These are phyloP conservation scores for Gremmenia infestans DNA, from an alignment of 2,329 filamentous ascomycete genomes.

Conservation along the genomic window DNA sequence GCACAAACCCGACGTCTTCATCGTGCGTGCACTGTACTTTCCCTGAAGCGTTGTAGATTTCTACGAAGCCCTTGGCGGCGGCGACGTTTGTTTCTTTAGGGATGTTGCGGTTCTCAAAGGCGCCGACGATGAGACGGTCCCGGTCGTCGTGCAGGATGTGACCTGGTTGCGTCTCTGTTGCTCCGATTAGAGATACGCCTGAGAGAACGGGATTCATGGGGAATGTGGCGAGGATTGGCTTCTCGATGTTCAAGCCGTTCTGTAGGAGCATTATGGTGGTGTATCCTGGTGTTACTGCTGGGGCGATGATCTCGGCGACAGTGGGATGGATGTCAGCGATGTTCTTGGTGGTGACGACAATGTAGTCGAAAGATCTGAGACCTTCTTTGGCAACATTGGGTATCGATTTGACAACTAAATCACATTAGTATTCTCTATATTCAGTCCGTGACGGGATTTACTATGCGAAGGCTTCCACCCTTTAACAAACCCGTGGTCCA, in stretches of 20 bases:
- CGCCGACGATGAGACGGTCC: constrained; percentile 20
- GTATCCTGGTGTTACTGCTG: constrained; percentile 21
- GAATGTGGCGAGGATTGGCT: constrained; percentile 20
- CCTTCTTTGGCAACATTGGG: constrained; percentile 7
- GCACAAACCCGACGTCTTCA: constrained; percentile 17
- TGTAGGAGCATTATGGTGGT: constrained; percentile 24
- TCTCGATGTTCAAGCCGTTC: constrained; percentile 28
- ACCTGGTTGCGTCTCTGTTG: constrained; percentile 18
- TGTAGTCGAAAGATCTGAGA: constrained; percentile 18
- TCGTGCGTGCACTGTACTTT: constrained; percentile 21
- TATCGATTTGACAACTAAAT: constrained; percentile 2
- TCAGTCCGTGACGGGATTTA: background rate
- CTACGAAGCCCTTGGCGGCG: constrained; percentile 19
- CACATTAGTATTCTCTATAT: background rate
- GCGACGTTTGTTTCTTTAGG: constrained; percentile 3
- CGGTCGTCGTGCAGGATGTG: constrained; percentile 22
- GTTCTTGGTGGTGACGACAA: constrained; percentile 27
- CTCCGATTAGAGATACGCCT: constrained; percentile 24
- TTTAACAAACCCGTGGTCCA: constrained; percentile 22
- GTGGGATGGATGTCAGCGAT: constrained; percentile 33
- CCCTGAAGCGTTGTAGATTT: constrained; percentile 20
- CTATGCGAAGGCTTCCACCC: constrained; percentile 21
- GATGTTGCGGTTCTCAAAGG: constrained; percentile 19
- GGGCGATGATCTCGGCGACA: constrained; percentile 19
- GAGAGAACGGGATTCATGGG: constrained; percentile 23